A percentile compares a stretch with the other conserved stretches of the same genome.
These are phyloP conservation scores for Prototheca wickerhamii DNA, from an alignment of 163 green algal genomes.

Conservation along the genomic window DNA sequence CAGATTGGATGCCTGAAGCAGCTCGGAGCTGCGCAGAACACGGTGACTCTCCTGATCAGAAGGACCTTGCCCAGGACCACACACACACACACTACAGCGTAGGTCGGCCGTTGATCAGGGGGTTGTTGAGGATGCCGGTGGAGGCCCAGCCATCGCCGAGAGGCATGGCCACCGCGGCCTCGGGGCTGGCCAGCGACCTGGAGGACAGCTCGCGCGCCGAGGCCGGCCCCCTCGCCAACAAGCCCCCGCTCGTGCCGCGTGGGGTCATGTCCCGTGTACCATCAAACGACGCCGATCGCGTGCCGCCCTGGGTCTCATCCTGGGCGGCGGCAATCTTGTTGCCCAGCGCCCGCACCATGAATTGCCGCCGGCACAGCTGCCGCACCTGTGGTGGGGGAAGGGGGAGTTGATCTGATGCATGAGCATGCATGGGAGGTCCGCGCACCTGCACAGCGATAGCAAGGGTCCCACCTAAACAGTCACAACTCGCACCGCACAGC, in stretches of 20 bases:
- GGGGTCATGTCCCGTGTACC: not conserved
- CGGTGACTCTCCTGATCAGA: too few species aligned
- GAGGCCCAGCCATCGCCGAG: conserved; percentile 33
- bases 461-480: not conserved
- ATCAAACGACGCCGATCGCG: not conserved
- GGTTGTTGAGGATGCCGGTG: conserved; percentile 28
- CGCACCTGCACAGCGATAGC: not conserved
- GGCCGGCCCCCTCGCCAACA: not conserved
- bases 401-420: not conserved
- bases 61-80: not conserved
- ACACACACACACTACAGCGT: not conserved
- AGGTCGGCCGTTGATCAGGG: not conserved
- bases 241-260: not conserved
- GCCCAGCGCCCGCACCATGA: conserved; percentile 61
- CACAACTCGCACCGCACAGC: not conserved
- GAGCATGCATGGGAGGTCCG: not conserved
- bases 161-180: conserved; percentile 20
- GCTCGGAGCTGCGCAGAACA: too few species aligned
- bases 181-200: not conserved
- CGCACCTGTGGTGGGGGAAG: conserved; percentile 45
- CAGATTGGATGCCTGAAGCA: too few species aligned
- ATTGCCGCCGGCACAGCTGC: conserved; percentile 64
- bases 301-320: conserved; percentile 5
- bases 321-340: conserved; percentile 54
- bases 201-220: not conserved